These are phyloP conservation scores for Musa beccarii DNA, from an alignment of 176 grass and related monocot genomes.

Conservation along the genomic window DNA sequence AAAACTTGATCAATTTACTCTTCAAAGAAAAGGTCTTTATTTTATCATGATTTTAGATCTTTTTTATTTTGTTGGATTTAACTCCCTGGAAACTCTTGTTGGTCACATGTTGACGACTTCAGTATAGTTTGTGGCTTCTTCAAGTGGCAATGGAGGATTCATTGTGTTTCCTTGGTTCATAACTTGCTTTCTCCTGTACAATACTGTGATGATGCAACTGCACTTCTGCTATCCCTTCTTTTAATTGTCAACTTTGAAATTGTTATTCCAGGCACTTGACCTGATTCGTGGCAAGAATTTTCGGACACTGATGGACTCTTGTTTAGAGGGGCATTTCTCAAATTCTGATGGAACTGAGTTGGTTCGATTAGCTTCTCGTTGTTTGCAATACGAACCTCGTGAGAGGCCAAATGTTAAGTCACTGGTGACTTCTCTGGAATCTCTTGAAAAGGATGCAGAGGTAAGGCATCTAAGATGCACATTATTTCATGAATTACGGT, in stretches of 20 bases:
- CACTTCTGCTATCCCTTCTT: not conserved
- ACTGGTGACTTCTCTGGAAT: constrained; percentile 53
- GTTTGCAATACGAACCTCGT: constrained; percentile 74
- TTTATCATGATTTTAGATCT: not conserved
- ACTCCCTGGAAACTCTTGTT: no score
- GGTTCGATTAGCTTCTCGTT: constrained; percentile 59
- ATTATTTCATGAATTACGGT: no score
- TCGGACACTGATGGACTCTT: constrained; percentile 67
- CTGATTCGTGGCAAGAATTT: constrained; percentile 64
- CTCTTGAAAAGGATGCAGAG: constrained; percentile 62
- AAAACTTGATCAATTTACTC: no score
- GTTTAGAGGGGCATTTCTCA: constrained; percentile 83
- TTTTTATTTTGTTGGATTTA: not conserved
- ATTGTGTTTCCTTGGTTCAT: not conserved
- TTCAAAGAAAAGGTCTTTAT: no score
- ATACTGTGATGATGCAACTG: not conserved
- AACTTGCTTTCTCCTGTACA: not conserved
- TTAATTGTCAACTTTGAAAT: not conserved
- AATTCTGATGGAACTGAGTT: constrained; percentile 65
- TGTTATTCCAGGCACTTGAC: constrained; percentile 66
- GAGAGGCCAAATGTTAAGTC: constrained; percentile 64
- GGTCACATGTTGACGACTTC: not conserved
- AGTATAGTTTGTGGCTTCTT: not conserved
- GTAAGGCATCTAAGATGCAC: constrained; percentile 26
- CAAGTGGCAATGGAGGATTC: not conserved